Conservation (phyloP, 257 asterid species). For the Salvia miltiorrhiza region DNA sequence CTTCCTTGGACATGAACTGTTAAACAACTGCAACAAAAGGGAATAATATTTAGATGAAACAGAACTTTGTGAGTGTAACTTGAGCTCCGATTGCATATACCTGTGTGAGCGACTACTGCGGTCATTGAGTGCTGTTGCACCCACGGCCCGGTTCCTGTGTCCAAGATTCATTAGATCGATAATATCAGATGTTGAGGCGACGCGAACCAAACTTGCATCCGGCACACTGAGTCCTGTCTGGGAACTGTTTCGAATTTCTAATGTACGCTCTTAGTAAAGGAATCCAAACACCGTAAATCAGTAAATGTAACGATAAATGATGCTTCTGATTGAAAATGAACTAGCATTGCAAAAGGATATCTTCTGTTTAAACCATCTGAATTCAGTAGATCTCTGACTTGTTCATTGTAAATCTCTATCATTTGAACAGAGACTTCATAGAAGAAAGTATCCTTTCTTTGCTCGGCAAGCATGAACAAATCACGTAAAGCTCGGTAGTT, state of each 20-base stretch:
- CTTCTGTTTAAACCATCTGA: conserved; percentile 79
- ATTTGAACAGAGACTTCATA: conserved; percentile 88
- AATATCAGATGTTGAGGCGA: conserved; percentile 67
- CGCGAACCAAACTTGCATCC: conserved; percentile 68
- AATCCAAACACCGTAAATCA: conserved; percentile 2
- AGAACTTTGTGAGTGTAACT: background rate
- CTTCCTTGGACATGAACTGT: conserved; percentile 92
- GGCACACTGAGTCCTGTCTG: conserved; percentile 90
- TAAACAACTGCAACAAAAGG: conserved; percentile 60
- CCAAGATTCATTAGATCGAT: conserved; percentile 84
- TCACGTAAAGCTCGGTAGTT: conserved; percentile 85
- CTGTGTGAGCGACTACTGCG: conserved; percentile 99
- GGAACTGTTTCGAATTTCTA: conserved; percentile 89
- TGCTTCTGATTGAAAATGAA: background rate
- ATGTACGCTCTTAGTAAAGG: conserved; percentile 50
- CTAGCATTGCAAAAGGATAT: conserved; percentile 57
- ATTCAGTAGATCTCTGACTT: conserved; percentile 84
- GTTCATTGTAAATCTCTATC: conserved; percentile 95
- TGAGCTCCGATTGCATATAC: conserved; percentile 33
- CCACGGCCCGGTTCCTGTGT: conserved; percentile 83
- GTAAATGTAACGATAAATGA: background rate
- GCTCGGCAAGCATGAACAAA: conserved; percentile 73
- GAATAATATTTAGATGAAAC: background rate
- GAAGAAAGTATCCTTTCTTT: conserved; percentile 65
- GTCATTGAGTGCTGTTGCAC: conserved; percentile 97